Evolutionary conservation across 164 flowering plant genomes (phyloP), one percentile per base, ranked within the genome.

Genomic region (Piper longum): DNA sequence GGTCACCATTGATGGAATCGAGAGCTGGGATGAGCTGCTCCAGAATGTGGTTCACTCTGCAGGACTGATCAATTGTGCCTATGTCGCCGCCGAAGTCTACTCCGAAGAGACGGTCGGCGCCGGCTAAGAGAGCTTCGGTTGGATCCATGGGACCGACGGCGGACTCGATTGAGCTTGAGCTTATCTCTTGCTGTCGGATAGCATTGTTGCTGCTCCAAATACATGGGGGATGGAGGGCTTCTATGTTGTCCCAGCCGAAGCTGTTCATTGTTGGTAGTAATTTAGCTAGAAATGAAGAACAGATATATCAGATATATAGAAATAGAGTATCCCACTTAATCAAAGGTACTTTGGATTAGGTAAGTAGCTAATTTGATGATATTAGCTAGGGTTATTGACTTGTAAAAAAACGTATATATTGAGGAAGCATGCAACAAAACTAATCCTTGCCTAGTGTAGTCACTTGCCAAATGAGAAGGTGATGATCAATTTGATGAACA

Each of bases 241-340:
- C 45, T 19, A 36, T 51, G 52, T 64, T 71, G 52, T 70, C 70
- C 84, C 84, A 83, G 62, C 74, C 71, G 71, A 79, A 54, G 54
- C 67, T 67, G 43, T 83, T 83, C 84, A 83, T 83, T 6, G 16
- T 4, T 8, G 26, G 16, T 57, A 19, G 19, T 39, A 39, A 2
- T 48, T 48, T 48, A 48, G 52, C 36, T 9, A 48, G 11, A 48
- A 8, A 48, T 12, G 14, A 3, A 48, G 12, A 48, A 9, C 52
- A 48, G 52, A 48, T 48, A 6, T 2, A 48, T 48, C 52, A 8
- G 52, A 48, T 48, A 48, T 48, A 48, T 48, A 48, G 7, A 8
- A 14, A 14, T 9, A 48, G 52, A 44, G 11, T 44, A n/a, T 44
- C 8, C 1, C 9, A 14, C 52, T 14, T 8, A 48, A 3, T 9